Conservation (phyloP, 1,139 yeast species). For the Taphrina pruni region DNA sequence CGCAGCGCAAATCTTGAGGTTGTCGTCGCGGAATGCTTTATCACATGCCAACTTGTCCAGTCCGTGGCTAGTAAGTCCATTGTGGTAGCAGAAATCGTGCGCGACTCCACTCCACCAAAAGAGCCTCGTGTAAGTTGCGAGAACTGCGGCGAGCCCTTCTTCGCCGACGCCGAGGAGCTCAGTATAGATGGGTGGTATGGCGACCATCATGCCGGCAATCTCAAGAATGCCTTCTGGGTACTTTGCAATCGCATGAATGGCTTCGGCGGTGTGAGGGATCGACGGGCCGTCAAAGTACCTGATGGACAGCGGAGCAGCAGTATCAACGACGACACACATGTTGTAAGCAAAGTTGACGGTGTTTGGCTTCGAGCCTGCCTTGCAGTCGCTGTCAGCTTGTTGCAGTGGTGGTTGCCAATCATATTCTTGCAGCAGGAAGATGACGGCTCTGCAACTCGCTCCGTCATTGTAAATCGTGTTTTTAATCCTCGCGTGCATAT, state of each 20-base stretch:
- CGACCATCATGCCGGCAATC: slow-evolving; percentile 10
- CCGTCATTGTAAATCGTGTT: slow-evolving; percentile 4
- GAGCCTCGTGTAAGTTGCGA: background rate
- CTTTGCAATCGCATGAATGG: slow-evolving; percentile 5
- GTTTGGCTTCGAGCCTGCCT: background rate
- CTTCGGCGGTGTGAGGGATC: slow-evolving; percentile 6
- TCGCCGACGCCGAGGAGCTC: background rate
- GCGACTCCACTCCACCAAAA: slow-evolving; percentile 16
- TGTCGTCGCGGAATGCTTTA: background rate
- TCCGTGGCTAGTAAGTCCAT: slow-evolving; percentile 3
- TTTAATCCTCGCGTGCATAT: background rate
- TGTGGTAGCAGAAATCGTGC: slow-evolving; percentile 13
- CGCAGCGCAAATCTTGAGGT: background rate
- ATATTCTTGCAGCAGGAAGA: slow-evolving; percentile 4
- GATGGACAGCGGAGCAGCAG: background rate
- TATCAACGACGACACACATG: slow-evolving; percentile 2
- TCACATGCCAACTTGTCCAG: background rate
- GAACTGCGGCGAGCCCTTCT: background rate
- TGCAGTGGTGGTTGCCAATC: slow-evolving; percentile 9
- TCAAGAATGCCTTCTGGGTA: slow-evolving; percentile 9
- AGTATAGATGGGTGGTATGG: slow-evolving; percentile 1
- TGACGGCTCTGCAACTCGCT: background rate
- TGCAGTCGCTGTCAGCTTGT: slow-evolving; percentile 14
- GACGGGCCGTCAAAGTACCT: slow-evolving; percentile 11
- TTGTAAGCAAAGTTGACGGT: slow-evolving; percentile 12